These are phyloP conservation scores for Ricinus communis DNA, from an alignment of 345 rosid species.

Conservation along the genomic window DNA sequence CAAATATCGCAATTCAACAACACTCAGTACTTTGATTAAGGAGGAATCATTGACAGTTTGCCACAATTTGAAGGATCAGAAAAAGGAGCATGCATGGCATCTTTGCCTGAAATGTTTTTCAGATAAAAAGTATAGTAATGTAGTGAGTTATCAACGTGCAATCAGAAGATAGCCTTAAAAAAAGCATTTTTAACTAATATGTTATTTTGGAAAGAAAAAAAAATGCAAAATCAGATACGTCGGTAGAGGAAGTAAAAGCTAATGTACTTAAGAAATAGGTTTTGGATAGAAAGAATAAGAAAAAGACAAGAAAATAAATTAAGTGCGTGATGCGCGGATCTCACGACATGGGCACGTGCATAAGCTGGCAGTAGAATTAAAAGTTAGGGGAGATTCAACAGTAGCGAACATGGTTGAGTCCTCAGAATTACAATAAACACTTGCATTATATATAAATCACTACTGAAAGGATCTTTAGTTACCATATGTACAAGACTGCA, in stretches of 20 bases:
- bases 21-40: background rate
- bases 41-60: no score
- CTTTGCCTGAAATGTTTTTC: background rate
- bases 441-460: background rate
- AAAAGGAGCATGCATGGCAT: slow-evolving; percentile 11
- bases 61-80: background rate
- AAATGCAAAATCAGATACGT: slow-evolving; percentile 9
- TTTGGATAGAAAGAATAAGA: slow-evolving; percentile 25
- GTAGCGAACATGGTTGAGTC: slow-evolving; percentile 30
- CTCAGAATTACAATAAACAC: slow-evolving; percentile 7
- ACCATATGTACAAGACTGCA: background rate
- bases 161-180: background rate
- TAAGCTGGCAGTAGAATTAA: slow-evolving; percentile 25
- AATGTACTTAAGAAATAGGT: slow-evolving; percentile 5
- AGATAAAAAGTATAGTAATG: background rate
- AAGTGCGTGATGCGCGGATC: slow-evolving; percentile 45
- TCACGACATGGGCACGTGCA: slow-evolving; percentile 47
- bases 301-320: slow-evolving; percentile 19
- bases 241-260: slow-evolving; percentile 9
- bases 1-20: background rate
- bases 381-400: slow-evolving; percentile 17
- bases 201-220: no score
- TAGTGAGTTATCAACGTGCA: background rate
- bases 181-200: no score
- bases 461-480: background rate